A percentile compares a stretch with the other conserved stretches of the same genome.
Conservation (phyloP, 495 filamentous ascomycete species). For the Neurospora sp. region DNA sequence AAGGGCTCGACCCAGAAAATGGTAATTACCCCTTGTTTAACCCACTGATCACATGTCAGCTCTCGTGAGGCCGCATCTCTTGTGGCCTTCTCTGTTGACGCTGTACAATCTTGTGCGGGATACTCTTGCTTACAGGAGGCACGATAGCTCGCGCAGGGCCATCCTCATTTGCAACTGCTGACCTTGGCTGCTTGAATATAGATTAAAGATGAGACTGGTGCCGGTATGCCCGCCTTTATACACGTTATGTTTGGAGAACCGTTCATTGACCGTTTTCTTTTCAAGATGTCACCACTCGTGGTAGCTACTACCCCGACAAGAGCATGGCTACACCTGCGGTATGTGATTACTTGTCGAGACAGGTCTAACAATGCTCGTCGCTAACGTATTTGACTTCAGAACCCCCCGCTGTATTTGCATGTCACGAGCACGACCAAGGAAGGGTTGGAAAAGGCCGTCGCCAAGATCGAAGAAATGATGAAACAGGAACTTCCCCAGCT, state of each 20-base stretch:
- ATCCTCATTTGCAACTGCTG: constrained; percentile 93
- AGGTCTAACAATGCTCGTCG: background rate
- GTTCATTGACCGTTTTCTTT: constrained; percentile 46
- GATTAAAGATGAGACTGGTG: constrained; percentile 99
- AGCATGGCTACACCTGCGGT: constrained; percentile 90
- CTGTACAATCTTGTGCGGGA: constrained; percentile 43
- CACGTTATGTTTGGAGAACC: constrained; percentile 40
- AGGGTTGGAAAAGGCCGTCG: constrained; percentile 78
- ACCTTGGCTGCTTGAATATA: constrained; percentile 87
- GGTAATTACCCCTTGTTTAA: constrained; percentile 78
- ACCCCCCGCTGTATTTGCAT: constrained; percentile 88
- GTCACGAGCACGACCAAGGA: constrained; percentile 89
- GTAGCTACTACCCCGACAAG: constrained; percentile 93
- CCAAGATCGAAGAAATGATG: constrained; percentile 86
- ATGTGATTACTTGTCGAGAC: constrained; percentile 10
- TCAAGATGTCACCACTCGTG: constrained; percentile 98
- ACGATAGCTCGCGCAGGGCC: constrained; percentile 57
- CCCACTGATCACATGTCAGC: constrained; percentile 71
- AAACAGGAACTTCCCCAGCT: constrained; percentile 91
- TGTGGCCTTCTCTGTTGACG: constrained; percentile 20
- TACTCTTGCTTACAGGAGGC: constrained; percentile 78
- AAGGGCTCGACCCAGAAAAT: constrained; percentile 98
- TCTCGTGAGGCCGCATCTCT: constrained; percentile 25
- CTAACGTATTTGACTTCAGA: constrained; percentile 42
- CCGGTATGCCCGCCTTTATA: constrained; percentile 73